These are phyloP conservation scores for Dalechampia spathulata DNA, from an alignment of 441 rosid species.

Conservation along the genomic window DNA sequence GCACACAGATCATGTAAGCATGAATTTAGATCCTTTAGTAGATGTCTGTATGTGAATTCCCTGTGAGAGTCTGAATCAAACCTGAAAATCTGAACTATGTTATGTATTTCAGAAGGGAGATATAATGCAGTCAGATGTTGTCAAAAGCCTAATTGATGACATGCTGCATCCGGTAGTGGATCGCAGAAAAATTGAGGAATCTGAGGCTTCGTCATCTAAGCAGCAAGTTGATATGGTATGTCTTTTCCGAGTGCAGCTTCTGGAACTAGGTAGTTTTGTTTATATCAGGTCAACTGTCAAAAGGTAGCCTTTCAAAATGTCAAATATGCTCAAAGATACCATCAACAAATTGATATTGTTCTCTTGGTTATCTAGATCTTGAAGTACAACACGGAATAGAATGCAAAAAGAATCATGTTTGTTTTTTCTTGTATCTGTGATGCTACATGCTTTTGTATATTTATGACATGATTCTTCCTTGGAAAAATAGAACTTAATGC, in stretches of 20 bases:
- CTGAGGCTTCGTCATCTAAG: slow-evolving; percentile 32
- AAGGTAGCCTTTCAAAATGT: no score
- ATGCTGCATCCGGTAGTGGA: slow-evolving; percentile 26
- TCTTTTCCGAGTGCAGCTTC: slow-evolving; percentile 13
- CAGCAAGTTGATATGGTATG: slow-evolving; percentile 46
- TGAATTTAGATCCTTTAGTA: slow-evolving; percentile 5
- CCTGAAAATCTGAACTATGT: background rate
- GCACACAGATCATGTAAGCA: slow-evolving; percentile 7
- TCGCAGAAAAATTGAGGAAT: slow-evolving; percentile 27
- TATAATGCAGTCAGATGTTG: slow-evolving; percentile 24
- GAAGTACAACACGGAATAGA: background rate
- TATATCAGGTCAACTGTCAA: background rate
- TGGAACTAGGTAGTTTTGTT: slow-evolving; percentile 1
- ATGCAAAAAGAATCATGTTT: no score
- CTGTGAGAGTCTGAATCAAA: slow-evolving; percentile 14
- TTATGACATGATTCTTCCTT: no score
- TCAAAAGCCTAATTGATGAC: slow-evolving; percentile 17
- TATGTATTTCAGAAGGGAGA: slow-evolving; percentile 28
- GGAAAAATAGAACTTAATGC: no score
- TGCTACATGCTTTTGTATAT: no score
- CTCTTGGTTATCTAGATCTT: background rate
- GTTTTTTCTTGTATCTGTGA: no score
- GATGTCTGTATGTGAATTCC: slow-evolving; percentile 8
- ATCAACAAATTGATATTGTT: background rate
- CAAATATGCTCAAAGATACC: no score